These are phyloP conservation scores for Arthrobotrys entomopaga DNA, from an alignment of 2,329 filamentous ascomycete genomes.

Conservation along the genomic window DNA sequence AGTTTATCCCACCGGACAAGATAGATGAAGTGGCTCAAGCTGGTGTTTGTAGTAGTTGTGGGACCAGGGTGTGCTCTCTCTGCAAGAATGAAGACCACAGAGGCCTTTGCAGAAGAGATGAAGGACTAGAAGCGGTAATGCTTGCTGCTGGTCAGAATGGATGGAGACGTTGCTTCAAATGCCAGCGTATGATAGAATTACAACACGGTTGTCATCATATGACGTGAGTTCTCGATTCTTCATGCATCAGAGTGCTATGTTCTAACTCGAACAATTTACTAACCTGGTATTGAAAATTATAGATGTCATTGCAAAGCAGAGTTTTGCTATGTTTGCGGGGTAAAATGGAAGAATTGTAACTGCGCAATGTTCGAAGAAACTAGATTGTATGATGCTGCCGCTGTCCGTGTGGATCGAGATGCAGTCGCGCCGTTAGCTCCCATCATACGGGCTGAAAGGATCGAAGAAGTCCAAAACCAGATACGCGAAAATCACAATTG, in stretches of 20 bases:
- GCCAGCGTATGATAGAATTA: slow-evolving; percentile 40
- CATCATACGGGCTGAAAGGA: slow-evolving; percentile 10
- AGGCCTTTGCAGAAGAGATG: neutral
- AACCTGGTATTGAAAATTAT: neutral
- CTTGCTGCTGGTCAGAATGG: slow-evolving; percentile 23
- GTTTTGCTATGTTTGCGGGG: slow-evolving; percentile 44
- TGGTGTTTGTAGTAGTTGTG: slow-evolving; percentile 12
- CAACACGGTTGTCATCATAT: slow-evolving; percentile 39
- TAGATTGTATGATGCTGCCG: slow-evolving; percentile 18
- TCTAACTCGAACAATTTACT: neutral
- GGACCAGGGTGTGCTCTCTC: slow-evolving; percentile 7
- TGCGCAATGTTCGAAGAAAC: slow-evolving; percentile 25
- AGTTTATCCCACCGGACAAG: slow-evolving; percentile 28
- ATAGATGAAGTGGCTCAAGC: neutral
- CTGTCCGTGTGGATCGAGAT: slow-evolving; percentile 24
- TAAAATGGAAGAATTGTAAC: slow-evolving; percentile 24
- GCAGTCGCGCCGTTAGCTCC: neutral
- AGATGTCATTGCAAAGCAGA: slow-evolving; percentile 42
- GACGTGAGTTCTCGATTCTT: slow-evolving; percentile 24
- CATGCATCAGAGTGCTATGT: neutral
- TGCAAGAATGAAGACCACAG: slow-evolving; percentile 21
- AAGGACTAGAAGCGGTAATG: neutral
- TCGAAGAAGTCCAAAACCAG: slow-evolving; percentile 11
- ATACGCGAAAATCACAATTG: slow-evolving; percentile 31
- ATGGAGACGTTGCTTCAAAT: slow-evolving; percentile 35